Percentiles rank a stretch among this genome's conserved stretches.
phyloP scores from a whole-genome alignment of 2,329 filamentous ascomycete genomes.

The Paecilomyces fulvus region DNA sequence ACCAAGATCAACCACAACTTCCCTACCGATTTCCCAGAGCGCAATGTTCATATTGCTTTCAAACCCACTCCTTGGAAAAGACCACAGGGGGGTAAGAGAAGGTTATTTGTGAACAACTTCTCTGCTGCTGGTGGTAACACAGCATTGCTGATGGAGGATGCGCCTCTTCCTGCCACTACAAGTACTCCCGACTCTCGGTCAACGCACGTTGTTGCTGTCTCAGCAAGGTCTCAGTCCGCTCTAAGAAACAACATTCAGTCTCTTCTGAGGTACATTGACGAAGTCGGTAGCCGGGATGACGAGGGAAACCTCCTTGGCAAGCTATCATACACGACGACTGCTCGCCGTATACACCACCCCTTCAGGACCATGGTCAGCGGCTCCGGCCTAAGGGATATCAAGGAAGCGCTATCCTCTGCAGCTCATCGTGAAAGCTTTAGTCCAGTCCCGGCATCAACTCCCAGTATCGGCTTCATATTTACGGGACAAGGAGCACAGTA shows the following conservation, averaged over 20 bases:
- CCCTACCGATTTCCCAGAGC: slow-evolving; percentile 23
- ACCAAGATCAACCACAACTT: slow-evolving; percentile 27
- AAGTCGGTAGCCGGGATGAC: slow-evolving; percentile 26
- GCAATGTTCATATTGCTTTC: slow-evolving; percentile 33
- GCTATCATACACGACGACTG: slow-evolving; percentile 61
- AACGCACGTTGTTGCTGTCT: slow-evolving; percentile 51
- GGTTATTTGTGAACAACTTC: slow-evolving; percentile 55
- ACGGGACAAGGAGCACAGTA: slow-evolving; percentile 35
- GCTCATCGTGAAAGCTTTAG: slow-evolving; percentile 15
- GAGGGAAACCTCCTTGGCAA: slow-evolving; percentile 42
- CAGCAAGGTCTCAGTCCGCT: slow-evolving; percentile 44
- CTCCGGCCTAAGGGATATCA: slow-evolving; percentile 19
- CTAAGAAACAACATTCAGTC: slow-evolving; percentile 49
- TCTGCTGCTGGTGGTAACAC: slow-evolving; percentile 66
- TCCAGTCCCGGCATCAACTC: slow-evolving; percentile 18
- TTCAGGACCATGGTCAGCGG: slow-evolving; percentile 26
- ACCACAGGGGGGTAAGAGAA: slow-evolving; percentile 23
- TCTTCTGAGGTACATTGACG: slow-evolving; percentile 48
- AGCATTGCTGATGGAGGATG: slow-evolving; percentile 57
- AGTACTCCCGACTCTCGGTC: slow-evolving; percentile 41
- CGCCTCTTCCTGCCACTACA: slow-evolving; percentile 31
- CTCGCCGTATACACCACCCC: slow-evolving; percentile 40
- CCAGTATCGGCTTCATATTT: slow-evolving; percentile 27
- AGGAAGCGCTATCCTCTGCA: slow-evolving; percentile 16
- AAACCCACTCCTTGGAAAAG: slow-evolving; percentile 32